These are phyloP conservation scores for Trichoderma endophyticum DNA, from an alignment of 2,329 filamentous ascomycete species.

Conservation along the genomic window DNA sequence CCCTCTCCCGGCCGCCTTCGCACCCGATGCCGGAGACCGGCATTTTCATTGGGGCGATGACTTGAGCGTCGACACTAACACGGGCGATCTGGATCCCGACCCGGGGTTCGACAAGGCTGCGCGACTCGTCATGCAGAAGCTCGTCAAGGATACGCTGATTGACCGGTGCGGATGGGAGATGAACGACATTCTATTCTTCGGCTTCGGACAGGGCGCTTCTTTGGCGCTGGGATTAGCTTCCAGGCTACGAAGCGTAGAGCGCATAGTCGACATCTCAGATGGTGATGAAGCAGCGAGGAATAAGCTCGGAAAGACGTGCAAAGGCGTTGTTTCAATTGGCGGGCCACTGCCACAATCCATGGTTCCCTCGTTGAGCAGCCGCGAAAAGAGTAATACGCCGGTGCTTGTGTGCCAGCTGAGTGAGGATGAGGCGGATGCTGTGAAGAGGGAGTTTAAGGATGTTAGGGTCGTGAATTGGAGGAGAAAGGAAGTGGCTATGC, in stretches of 20 bases:
- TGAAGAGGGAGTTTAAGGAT: constrained; percentile 64
- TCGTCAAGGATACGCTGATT: constrained; percentile 53
- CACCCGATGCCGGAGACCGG: constrained; percentile 28
- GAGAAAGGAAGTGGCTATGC: constrained; percentile 75
- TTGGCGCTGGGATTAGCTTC: constrained; percentile 56
- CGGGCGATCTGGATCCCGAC: constrained; percentile 57
- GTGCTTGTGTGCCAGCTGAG: constrained; percentile 61
- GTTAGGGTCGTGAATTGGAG: constrained; percentile 68
- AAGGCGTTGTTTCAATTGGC: constrained; percentile 62
- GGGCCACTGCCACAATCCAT: constrained; percentile 55
- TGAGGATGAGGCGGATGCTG: constrained; percentile 58
- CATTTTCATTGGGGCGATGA: constrained; percentile 68
- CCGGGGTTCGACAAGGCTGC: constrained; percentile 56
- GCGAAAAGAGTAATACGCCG: constrained; percentile 59
- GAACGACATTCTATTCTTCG: constrained; percentile 61
- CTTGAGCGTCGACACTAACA: constrained; percentile 48
- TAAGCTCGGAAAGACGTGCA: constrained; percentile 33
- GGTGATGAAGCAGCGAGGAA: neutral
- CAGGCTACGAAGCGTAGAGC: constrained; percentile 36
- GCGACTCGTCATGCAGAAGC: constrained; percentile 44
- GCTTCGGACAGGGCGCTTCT: constrained; percentile 66
- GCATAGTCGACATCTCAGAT: constrained; percentile 35
- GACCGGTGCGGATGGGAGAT: constrained; percentile 56
- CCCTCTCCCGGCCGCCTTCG: constrained; percentile 65
- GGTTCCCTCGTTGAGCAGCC: constrained; percentile 43